A percentile compares a stretch with the other conserved stretches of the same genome.
Evolutionary conservation across 2,329 filamentous ascomycete genomes (phyloP).

Genomic region (Fusarium papillatum): DNA sequence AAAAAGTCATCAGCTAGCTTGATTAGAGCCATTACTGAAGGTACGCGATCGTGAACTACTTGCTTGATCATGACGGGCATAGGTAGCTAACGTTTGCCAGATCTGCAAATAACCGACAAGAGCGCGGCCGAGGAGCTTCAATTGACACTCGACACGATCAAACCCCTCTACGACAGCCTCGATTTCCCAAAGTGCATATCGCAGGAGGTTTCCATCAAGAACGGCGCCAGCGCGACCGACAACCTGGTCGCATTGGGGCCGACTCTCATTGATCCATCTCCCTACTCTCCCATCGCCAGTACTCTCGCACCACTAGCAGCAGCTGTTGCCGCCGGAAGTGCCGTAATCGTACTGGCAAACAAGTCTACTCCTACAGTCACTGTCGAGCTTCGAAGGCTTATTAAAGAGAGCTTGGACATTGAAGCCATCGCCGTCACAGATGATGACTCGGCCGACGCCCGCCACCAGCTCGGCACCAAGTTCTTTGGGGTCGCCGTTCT

Average conservation of each 20-base stretch:
- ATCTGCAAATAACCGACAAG: not conserved
- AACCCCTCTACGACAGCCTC: constrained; percentile 5
- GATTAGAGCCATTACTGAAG: not conserved
- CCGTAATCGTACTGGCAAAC: not conserved
- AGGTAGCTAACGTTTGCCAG: not conserved
- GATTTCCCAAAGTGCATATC: constrained; percentile 1
- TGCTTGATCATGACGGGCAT: too few species aligned
- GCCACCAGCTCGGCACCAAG: not conserved
- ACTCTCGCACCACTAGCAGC: not conserved
- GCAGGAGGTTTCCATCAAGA: not conserved
- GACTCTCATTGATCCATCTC: constrained; percentile 6
- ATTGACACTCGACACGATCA: constrained; percentile 5
- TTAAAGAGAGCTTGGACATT: not conserved
- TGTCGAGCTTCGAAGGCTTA: not conserved
- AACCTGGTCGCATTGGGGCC: constrained; percentile 1
- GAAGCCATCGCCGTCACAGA: not conserved
- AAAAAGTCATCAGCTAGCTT: not conserved
- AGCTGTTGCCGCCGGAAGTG: not conserved
- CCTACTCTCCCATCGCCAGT: not conserved
- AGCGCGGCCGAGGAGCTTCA: constrained; percentile 11
- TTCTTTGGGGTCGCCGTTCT: not conserved
- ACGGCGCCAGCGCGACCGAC: not conserved
- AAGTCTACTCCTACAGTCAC: not conserved
- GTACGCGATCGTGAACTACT: not conserved
- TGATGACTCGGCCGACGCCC: not conserved